phyloP scores from a whole-genome alignment of 129 eudicot genomes.

The Lactuca sativa region DNA sequence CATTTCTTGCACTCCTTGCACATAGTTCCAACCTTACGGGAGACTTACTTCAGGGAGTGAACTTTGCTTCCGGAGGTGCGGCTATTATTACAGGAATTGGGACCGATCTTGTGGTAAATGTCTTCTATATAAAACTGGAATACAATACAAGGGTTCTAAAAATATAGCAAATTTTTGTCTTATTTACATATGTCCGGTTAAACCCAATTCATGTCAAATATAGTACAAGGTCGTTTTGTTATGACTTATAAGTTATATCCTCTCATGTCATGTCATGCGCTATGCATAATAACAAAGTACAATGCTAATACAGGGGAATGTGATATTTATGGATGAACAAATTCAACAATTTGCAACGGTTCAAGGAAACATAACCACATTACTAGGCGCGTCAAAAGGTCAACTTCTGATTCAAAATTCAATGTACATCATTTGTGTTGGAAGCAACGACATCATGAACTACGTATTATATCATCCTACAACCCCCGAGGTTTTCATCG shows the following conservation, averaged over 20 bases:
- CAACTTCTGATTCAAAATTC: constrained; percentile 32
- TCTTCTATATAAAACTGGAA: not conserved
- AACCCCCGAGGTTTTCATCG: constrained; percentile 8
- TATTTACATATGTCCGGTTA: no score
- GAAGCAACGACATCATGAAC: constrained; percentile 58
- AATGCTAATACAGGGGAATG: constrained; percentile 26
- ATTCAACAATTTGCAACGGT: constrained; percentile 45
- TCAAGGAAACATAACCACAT: constrained; percentile 24
- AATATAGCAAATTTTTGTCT: not conserved
- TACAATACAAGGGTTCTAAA: not conserved
- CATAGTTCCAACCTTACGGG: constrained; percentile 27
- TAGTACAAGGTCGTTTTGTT: not conserved
- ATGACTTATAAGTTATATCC: no score
- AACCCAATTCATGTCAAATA: not conserved
- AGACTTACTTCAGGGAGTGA: constrained; percentile 38
- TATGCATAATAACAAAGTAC: not conserved
- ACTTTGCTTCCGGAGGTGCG: constrained; percentile 54
- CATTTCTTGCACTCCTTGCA: constrained; percentile 39
- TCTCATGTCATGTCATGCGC: not conserved
- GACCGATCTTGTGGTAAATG: constrained; percentile 18
- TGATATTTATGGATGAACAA: constrained; percentile 38
- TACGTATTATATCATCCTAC: not conserved
- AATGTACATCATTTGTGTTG: constrained; percentile 44
- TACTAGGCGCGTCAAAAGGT: constrained; percentile 23
- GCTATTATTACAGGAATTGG: constrained; percentile 34